Conservation (phyloP, 2,329 filamentous ascomycete species). For the Macrophomina pseudophaseolina region DNA sequence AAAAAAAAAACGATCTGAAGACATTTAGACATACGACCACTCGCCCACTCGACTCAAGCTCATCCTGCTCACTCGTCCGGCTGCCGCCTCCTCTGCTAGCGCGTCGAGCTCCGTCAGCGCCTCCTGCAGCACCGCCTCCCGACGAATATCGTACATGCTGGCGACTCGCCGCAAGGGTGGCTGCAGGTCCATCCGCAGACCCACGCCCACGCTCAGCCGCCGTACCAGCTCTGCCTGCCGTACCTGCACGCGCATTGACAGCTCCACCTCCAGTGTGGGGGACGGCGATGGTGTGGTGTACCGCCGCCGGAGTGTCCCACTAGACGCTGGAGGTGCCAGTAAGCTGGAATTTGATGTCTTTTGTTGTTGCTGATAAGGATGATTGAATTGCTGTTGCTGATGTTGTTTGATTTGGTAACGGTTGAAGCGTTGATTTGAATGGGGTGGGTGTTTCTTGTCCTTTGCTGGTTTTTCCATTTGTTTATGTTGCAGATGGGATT, state of each 20-base stretch:
- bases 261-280: constrained; percentile 6
- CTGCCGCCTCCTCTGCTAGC: constrained; percentile 15
- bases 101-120: constrained; percentile 24
- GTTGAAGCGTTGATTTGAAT: constrained; percentile 14
- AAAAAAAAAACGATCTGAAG: neutral
- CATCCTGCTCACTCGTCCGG: constrained; percentile 19
- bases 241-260: constrained; percentile 10
- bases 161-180: constrained; percentile 16
- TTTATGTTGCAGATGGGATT: constrained; percentile 14
- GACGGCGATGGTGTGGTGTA: neutral
- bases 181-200: constrained; percentile 21
- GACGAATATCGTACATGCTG: constrained; percentile 15
- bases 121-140: constrained; percentile 19
- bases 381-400: constrained; percentile 19
- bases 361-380: constrained; percentile 11
- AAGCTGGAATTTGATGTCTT: constrained; percentile 3
- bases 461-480: neutral
- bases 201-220: constrained; percentile 17
- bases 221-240: constrained; percentile 19
- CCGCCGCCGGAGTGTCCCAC: constrained; percentile 11
- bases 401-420: constrained; percentile 15
- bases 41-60: constrained; percentile 14
- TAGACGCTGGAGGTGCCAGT: neutral
- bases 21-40: constrained; percentile 12
- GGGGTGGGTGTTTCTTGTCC: constrained; percentile 13